Conservation (phyloP, 148 eudicot genomes). For the Cornus florida region DNA sequence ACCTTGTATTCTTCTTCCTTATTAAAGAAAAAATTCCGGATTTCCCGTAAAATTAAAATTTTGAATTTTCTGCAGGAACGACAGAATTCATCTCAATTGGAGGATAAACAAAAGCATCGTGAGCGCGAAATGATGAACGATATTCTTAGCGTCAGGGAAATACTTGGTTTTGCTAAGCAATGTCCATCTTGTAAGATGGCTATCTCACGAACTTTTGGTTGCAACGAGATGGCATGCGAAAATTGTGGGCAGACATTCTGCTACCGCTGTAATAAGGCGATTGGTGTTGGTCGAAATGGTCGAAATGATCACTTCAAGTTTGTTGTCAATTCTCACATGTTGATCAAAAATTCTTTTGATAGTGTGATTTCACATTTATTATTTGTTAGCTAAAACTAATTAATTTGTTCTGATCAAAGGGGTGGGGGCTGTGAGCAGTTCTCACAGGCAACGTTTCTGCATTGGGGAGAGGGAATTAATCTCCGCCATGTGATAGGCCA, state of each 20-base stretch:
- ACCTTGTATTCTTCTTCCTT: not conserved
- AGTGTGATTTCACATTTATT: not conserved
- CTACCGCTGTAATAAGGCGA: slow-evolving; percentile 72
- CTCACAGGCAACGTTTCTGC: slow-evolving; percentile 49
- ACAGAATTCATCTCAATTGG: slow-evolving; percentile 63
- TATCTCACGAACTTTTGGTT: slow-evolving; percentile 84
- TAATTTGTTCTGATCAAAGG: slow-evolving; percentile 34
- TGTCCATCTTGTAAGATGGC: slow-evolving; percentile 96
- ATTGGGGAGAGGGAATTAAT: slow-evolving; percentile 67
- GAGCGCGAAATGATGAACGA: slow-evolving; percentile 81
- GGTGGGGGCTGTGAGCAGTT: slow-evolving; percentile 70
- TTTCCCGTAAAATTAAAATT: not conserved
- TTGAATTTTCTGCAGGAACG: slow-evolving; percentile 55
- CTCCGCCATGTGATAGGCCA: slow-evolving; percentile 52
- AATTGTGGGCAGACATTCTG: slow-evolving; percentile 81
- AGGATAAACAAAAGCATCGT: slow-evolving; percentile 46
- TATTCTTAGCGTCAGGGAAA: slow-evolving; percentile 69
- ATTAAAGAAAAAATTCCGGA: not conserved
- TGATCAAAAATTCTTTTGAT: not conserved
- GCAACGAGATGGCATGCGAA: slow-evolving; percentile 86
- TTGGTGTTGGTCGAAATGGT: slow-evolving; percentile 24
- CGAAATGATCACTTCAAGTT: slow-evolving; percentile 92
- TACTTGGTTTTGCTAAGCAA: slow-evolving; percentile 68
- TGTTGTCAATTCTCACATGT: slow-evolving; percentile 10
- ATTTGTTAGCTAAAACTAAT: not conserved